A percentile compares a stretch with the other conserved stretches of the same genome.
Evolutionary conservation across 192 early-diverging fungal genomes (phyloP).

Genomic region (Coemansia reversa): DNA sequence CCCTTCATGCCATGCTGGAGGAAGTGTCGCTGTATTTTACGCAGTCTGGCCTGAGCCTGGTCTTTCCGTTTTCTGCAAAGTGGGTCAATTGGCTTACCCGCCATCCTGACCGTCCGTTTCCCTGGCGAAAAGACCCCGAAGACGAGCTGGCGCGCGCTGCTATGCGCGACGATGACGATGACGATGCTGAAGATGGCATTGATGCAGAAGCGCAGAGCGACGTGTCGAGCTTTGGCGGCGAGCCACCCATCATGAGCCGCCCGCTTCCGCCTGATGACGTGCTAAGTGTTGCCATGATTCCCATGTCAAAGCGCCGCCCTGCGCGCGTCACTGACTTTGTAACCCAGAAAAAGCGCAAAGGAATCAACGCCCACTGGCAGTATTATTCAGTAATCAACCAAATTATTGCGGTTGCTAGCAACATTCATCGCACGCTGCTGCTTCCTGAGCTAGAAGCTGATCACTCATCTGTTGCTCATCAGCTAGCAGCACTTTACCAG

Average conservation of each 20-base stretch:
- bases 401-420: slow-evolving; percentile 38
- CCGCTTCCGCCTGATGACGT: slow-evolving; percentile 48
- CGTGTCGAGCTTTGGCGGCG: slow-evolving; percentile 48
- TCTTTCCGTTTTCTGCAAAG: slow-evolving; percentile 52
- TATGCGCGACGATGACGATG: slow-evolving; percentile 12
- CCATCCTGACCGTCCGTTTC: slow-evolving; percentile 47
- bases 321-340: slow-evolving; percentile 43
- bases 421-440: slow-evolving; percentile 35
- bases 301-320: slow-evolving; percentile 46
- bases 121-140: slow-evolving; percentile 52
- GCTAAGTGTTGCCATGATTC: slow-evolving; percentile 46
- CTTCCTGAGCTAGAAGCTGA: slow-evolving; percentile 25
- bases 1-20: slow-evolving; percentile 34
- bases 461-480: slow-evolving; percentile 43
- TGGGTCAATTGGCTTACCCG: slow-evolving; percentile 51
- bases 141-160: slow-evolving; percentile 20
- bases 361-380: slow-evolving; percentile 56
- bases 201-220: slow-evolving; percentile 24
- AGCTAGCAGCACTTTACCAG: slow-evolving; percentile 53
- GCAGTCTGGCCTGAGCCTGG: slow-evolving; percentile 43
- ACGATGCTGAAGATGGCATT: slow-evolving; percentile 14
- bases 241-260: slow-evolving; percentile 39
- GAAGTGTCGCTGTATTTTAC: slow-evolving; percentile 53
- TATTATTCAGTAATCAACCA: slow-evolving; percentile 56
- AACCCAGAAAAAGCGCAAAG: slow-evolving; percentile 44